A percentile compares a stretch with the other conserved stretches of the same genome.
Conservation (phyloP, 192 early-diverging fungal genomes). For the Entrophospora sp. region DNA sequence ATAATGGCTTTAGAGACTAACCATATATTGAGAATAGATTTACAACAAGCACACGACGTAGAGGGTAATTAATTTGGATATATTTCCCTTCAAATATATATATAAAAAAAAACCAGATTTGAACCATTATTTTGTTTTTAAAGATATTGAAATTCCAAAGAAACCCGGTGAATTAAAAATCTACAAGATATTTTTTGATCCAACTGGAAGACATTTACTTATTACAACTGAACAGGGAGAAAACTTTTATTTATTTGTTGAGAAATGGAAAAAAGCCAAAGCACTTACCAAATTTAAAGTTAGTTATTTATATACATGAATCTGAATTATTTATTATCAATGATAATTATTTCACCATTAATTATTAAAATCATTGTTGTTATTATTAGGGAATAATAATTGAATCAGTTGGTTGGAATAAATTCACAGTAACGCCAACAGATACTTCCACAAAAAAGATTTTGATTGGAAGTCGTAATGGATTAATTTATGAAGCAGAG, state of each 20-base stretch:
- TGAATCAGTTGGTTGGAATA: conserved; percentile 89
- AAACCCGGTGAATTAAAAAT: conserved; percentile 51
- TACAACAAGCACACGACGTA: conserved; percentile 71
- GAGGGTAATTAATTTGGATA: conserved; percentile 45
- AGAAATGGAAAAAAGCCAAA: conserved; percentile 80
- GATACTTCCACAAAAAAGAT: conserved; percentile 71
- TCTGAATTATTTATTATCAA: neutral
- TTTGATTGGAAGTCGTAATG: conserved; percentile 78
- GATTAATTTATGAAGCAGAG: conserved; percentile 84
- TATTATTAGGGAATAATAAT: conserved; percentile 59
- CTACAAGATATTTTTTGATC: conserved; percentile 76
- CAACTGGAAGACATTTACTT: conserved; percentile 80
- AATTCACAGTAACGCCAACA: conserved; percentile 32
- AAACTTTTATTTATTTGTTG: conserved; percentile 84
- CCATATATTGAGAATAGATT: conserved; percentile 78
- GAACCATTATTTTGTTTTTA: too few relatives aligned
- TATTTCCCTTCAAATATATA: neutral
- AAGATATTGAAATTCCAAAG: conserved; percentile 68
- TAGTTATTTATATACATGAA: neutral
- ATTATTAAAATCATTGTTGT: neutral
- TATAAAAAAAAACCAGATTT: neutral
- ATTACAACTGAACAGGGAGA: conserved; percentile 84
- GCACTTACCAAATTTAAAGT: conserved; percentile 71
- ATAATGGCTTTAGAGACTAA: conserved; percentile 69
- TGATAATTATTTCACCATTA: neutral